Percentiles rank a stretch among this genome's conserved stretches.
Evolutionary conservation across 169 alveolate genomes (phyloP).

Genomic region (Plasmodium chabaudi): DNA sequence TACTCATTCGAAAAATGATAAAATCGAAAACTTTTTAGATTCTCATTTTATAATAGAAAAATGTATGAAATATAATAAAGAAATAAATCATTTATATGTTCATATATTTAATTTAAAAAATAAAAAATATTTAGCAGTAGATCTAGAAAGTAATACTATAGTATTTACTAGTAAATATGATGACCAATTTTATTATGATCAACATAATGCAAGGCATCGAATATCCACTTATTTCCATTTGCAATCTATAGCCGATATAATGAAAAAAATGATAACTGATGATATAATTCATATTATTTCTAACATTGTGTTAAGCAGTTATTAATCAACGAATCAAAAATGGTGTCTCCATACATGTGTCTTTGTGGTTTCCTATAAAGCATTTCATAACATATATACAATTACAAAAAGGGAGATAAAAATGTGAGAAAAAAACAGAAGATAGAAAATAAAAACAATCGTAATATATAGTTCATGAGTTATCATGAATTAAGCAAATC

Average conservation of each 20-base stretch:
- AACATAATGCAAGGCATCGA: background rate
- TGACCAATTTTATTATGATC: constrained; percentile 29
- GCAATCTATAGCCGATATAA: constrained; percentile 56
- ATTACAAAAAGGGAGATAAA: too few species aligned
- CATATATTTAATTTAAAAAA: constrained; percentile 53
- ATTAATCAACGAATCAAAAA: background rate
- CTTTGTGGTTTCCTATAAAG: too few species aligned
- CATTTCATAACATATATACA: too few species aligned
- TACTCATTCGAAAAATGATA: constrained; percentile 34
- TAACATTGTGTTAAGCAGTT: background rate
- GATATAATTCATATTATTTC: constrained; percentile 39
- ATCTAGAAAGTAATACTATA: constrained; percentile 16
- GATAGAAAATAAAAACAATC: too few species aligned
- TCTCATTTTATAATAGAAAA: constrained; percentile 49
- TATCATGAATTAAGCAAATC: background rate
- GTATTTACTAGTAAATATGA: constrained; percentile 46
- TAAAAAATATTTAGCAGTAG: constrained; percentile 42
- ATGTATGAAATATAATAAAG: constrained; percentile 56
- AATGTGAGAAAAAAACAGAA: too few species aligned
- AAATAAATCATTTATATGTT: constrained; percentile 38
- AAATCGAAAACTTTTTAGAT: constrained; percentile 5
- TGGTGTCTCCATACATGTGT: too few species aligned
- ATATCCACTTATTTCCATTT: constrained; percentile 56
- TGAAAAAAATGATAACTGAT: constrained; percentile 39
- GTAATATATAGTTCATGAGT: too few species aligned